phyloP scores from a whole-genome alignment of 306 rosid genomes.

The Phaseolus lunatus region DNA sequence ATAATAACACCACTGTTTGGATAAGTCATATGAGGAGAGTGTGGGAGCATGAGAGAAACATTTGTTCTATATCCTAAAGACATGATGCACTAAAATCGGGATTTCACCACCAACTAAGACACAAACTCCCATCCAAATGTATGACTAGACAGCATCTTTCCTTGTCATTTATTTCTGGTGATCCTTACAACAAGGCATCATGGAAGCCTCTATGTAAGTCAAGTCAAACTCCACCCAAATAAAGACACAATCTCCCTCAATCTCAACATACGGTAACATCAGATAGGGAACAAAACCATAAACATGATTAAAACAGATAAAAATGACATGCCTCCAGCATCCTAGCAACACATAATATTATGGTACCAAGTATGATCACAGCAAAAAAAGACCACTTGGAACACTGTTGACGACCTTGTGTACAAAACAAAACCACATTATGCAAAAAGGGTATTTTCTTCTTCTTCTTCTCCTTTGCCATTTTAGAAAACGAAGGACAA shows the following conservation, averaged over 20 bases:
- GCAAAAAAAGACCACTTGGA: constrained; percentile 25
- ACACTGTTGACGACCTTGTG: constrained; percentile 30
- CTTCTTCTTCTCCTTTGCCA: background rate
- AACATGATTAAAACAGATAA: constrained; percentile 36
- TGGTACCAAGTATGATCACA: constrained; percentile 25
- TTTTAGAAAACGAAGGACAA: background rate
- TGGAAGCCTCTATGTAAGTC: constrained; percentile 12
- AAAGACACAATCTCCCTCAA: constrained; percentile 38
- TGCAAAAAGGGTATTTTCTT: constrained; percentile 18
- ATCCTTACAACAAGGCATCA: constrained; percentile 25
- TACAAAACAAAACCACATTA: constrained; percentile 42
- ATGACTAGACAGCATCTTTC: constrained; percentile 34
- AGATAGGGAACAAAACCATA: constrained; percentile 8
- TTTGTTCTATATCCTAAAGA: constrained; percentile 25
- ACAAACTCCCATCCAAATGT: constrained; percentile 17
- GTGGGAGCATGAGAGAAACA: constrained; percentile 2
- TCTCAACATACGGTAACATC: constrained; percentile 31
- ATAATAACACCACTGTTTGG: constrained; percentile 6
- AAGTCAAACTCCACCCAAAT: constrained; percentile 25
- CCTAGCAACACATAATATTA: background rate
- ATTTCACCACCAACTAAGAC: constrained; percentile 30
- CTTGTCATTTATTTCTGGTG: constrained; percentile 31
- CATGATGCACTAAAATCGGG: constrained; percentile 23
- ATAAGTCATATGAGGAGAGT: background rate
- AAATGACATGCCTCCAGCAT: constrained; percentile 22